A percentile compares a stretch with the other conserved stretches of the same genome.
These are phyloP conservation scores for Circinella umbellata DNA, from an alignment of 371 early-diverging fungal genomes.

Conservation along the genomic window DNA sequence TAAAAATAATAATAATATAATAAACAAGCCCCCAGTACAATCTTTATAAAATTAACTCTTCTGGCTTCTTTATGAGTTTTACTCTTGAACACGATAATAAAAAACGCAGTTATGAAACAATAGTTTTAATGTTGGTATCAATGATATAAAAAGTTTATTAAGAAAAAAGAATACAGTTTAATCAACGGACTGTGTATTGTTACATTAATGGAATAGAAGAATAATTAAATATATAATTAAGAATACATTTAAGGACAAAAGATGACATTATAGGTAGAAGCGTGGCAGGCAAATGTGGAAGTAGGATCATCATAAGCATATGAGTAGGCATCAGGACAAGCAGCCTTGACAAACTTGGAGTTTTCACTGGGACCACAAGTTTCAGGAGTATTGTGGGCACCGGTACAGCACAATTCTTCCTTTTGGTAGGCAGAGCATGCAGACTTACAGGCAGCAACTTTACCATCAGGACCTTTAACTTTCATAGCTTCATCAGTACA, in stretches of 20 bases:
- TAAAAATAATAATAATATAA: no score
- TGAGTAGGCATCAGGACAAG: slow-evolving; percentile 48
- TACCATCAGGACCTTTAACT: background rate
- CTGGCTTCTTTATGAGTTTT: no score
- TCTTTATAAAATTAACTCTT: no score
- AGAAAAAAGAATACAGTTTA: no score
- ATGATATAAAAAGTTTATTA: no score
- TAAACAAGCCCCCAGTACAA: no score
- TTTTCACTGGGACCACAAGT: slow-evolving; percentile 37
- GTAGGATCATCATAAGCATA: slow-evolving; percentile 59
- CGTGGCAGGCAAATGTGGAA: slow-evolving; percentile 44
- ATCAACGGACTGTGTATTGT: background rate
- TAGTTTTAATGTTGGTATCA: no score
- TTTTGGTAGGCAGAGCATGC: slow-evolving; percentile 37
- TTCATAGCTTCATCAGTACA: slow-evolving; percentile 29
- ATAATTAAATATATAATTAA: background rate
- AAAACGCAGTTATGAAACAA: no score
- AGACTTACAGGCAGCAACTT: slow-evolving; percentile 26
- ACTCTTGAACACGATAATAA: no score
- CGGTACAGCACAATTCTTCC: slow-evolving; percentile 44
- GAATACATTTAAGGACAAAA: slow-evolving; percentile 31
- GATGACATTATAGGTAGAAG: slow-evolving; percentile 39
- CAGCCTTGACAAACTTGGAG: slow-evolving; percentile 31
- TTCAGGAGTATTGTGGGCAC: slow-evolving; percentile 26
- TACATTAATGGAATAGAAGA: background rate